Base-by-base conservation (phyloP, 805 yeast genomes). In the Candida corydali region DNA sequence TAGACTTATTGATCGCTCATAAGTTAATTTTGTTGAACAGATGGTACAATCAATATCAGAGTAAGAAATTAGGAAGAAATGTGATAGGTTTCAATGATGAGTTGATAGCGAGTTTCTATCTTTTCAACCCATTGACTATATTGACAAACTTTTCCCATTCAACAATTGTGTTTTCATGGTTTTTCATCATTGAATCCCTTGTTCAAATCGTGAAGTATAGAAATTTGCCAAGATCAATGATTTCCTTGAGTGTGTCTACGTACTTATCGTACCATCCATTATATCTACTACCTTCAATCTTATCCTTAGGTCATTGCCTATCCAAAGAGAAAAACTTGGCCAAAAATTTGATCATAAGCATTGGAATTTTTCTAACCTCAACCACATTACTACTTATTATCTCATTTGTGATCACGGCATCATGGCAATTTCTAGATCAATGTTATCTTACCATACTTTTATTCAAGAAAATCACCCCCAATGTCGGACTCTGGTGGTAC, bases 401-500 rank as follows among this genome's bases (percentile, higher is more conserved):
- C 0, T 47, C 68, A 1, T 57, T 57, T 12, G 28, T 55, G 0
- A 17, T 50, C 1, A 54, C 63, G 1, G 48, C 57, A 3, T 58
- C 65, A 7, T 44, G 49, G 38, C 45, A 47, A 20, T 63, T 61
- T 36, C 12, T 59, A 12, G 47, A 47, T 12, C 57, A 44, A 37
- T 57, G 63, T 42, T 86, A 82, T 51, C 79, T 82, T 11, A 68
- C 77, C 3, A 59, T 75, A 5, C 52, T 86, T 5, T 63, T 66
- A 17, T 81, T 86, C 49, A 70, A 70, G 26, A 89, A 86, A 44
- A 76, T 88, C 42, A 70, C 80, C 4, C 98, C 98, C 18, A 93
- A 93, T 59, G 58, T 93, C 46, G 98, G 98, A 0, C 66, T 93
- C 15, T 93, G 99, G 99, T 93, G 99, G 99, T 93, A 93, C 64